Evolutionary conservation across 2,329 filamentous ascomycete genomes (phyloP).

Genomic region (Aspergillus neotritici): DNA sequence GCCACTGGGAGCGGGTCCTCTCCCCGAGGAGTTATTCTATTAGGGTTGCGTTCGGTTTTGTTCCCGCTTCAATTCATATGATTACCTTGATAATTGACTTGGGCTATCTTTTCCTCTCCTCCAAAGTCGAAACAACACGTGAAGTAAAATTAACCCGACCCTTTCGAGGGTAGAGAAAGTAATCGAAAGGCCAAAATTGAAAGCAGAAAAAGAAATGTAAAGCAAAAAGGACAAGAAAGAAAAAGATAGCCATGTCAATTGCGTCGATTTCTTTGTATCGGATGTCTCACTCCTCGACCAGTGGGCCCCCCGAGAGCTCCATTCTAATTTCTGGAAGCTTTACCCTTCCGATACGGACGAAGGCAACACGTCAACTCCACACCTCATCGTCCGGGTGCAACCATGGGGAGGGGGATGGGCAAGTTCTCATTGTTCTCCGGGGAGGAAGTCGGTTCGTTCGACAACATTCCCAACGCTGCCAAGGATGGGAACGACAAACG

Average conservation of each 20-base stretch:
- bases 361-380: conserved; percentile 11
- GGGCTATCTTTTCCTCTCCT: neutral
- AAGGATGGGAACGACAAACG: too few species aligned
- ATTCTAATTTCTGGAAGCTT: conserved; percentile 17
- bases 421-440: neutral
- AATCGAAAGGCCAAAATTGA: too few species aligned
- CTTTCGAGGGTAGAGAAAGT: conserved; percentile 2
- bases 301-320: conserved; percentile 9
- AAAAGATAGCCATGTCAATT: neutral
- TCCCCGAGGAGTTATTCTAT: too few species aligned
- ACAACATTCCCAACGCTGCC: neutral
- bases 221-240: neutral
- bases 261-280: conserved; percentile 7
- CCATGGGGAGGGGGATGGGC: conserved; percentile 8
- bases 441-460: neutral
- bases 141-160: neutral
- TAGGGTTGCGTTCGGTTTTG: too few species aligned
- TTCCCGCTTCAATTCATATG: too few species aligned
- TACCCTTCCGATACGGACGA: conserved; percentile 7
- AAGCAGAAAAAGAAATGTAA: neutral
- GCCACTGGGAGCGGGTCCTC: conserved; percentile 11
- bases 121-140: conserved; percentile 3
- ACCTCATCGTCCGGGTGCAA: conserved; percentile 8
- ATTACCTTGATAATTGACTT: too few species aligned
- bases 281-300: conserved; percentile 13